Conservation (phyloP, 2,329 filamentous ascomycete genomes). For the Xylaria sp. region DNA sequence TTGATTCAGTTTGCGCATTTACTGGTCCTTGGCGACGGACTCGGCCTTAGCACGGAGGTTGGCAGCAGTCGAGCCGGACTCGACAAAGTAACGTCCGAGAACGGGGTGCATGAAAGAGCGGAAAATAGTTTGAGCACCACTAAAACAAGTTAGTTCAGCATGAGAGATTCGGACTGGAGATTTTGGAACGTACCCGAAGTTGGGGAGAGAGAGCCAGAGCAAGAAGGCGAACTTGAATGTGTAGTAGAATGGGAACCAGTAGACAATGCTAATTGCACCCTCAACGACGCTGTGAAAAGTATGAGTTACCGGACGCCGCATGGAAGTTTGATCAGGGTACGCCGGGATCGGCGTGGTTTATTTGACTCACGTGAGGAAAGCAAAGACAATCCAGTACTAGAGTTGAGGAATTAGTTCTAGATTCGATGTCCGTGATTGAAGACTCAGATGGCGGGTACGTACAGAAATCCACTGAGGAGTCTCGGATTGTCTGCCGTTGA, state of each 20-base stretch:
- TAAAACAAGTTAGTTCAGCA: conserved; percentile 36
- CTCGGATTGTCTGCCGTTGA: conserved; percentile 62
- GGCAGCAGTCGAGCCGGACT: conserved; percentile 66
- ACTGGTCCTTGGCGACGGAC: conserved; percentile 64
- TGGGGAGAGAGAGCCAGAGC: conserved; percentile 94
- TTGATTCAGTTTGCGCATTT: conserved; percentile 32
- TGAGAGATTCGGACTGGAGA: conserved; percentile 4
- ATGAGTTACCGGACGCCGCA: conserved; percentile 5
- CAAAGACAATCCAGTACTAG: conserved; percentile 83
- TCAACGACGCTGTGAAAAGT: conserved; percentile 57
- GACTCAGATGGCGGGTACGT: conserved; percentile 34
- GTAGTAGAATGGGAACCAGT: conserved; percentile 99
- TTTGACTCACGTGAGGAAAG: conserved; percentile 63
- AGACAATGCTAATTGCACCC: conserved; percentile 76
- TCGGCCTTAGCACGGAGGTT: conserved; percentile 87
- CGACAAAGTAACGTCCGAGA: conserved; percentile 84
- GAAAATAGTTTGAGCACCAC: conserved; percentile 95
- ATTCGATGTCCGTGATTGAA: conserved; percentile 6
- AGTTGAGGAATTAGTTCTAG: conserved; percentile 26
- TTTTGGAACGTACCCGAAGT: conserved; percentile 68
- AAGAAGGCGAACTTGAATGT: conserved; percentile 98
- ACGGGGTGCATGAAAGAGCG: conserved; percentile 89
- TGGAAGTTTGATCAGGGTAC: neutral
- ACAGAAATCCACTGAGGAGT: conserved; percentile 78
- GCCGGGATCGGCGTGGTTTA: neutral